A percentile compares a stretch with the other conserved stretches of the same genome.
Evolutionary conservation across 2,329 filamentous ascomycete species (phyloP).

Genomic region (Clonostachys rosea): DNA sequence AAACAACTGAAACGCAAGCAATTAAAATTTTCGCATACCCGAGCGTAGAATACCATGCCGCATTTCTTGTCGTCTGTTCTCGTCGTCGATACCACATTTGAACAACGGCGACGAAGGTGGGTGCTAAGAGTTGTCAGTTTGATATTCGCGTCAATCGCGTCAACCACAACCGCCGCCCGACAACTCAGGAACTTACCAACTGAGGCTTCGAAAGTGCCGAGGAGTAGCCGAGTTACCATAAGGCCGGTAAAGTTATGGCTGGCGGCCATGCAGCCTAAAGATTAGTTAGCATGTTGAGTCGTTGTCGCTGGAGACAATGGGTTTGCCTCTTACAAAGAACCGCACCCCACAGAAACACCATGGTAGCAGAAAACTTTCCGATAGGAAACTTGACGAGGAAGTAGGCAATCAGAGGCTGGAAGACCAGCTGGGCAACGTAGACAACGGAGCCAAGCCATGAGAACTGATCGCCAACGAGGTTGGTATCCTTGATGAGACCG

Average conservation of each 20-base stretch:
- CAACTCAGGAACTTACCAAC: constrained; percentile 15
- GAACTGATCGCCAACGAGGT: constrained; percentile 48
- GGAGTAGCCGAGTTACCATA: constrained; percentile 11
- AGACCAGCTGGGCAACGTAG: constrained; percentile 22
- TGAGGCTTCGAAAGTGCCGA: constrained; percentile 14
- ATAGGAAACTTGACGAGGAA: constrained; percentile 49
- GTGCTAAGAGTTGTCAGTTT: constrained; percentile 8
- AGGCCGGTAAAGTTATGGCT: constrained; percentile 11
- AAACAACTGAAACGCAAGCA: constrained; percentile 8
- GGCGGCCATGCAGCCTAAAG: background rate
- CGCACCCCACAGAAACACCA: constrained; percentile 49
- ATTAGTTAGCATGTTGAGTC: too few relatives aligned
- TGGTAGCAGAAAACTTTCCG: constrained; percentile 45
- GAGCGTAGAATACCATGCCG: too few relatives aligned
- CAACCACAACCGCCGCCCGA: background rate
- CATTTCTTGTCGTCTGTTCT: constrained; percentile 23
- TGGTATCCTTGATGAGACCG: constrained; percentile 47
- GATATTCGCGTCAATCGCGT: too few relatives aligned
- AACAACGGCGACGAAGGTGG: constrained; percentile 20
- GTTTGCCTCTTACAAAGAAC: constrained; percentile 29
- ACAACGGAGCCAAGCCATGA: constrained; percentile 53
- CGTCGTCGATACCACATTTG: constrained; percentile 28
- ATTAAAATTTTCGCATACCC: too few relatives aligned
- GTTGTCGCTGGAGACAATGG: constrained; percentile 6
- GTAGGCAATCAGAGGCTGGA: constrained; percentile 51